Conservation (phyloP, 768 basidiomycete genomes). For the Pulveroboletus sp. region DNA sequence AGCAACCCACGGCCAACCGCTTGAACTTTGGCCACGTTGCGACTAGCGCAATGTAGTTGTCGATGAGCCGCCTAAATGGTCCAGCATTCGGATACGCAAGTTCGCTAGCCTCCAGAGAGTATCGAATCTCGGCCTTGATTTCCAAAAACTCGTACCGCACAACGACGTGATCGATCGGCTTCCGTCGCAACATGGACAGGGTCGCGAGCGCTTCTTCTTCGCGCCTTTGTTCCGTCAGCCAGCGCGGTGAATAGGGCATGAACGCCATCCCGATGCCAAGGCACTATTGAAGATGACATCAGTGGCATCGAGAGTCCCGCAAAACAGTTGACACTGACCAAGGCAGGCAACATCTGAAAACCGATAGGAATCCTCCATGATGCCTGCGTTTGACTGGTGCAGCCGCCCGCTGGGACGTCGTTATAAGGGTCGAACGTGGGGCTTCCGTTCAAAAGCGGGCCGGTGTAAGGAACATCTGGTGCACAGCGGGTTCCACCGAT, state of each 20-base stretch:
- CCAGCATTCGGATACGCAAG: conserved; percentile 22
- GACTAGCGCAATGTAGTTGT: conserved; percentile 25
- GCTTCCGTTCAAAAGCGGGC: conserved; percentile 29
- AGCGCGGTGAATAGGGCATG: conserved; percentile 43
- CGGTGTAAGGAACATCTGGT: conserved; percentile 27
- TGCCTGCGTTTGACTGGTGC: conserved; percentile 29
- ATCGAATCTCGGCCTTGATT: conserved; percentile 36
- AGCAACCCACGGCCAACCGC: conserved; percentile 26
- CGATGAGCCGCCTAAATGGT: conserved; percentile 11
- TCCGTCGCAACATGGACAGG: conserved; percentile 34
- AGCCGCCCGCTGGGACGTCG: conserved; percentile 31
- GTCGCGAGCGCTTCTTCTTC: conserved; percentile 34
- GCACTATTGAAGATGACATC: conserved; percentile 15
- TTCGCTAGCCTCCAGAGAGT: conserved; percentile 20
- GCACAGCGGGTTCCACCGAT: conserved; percentile 33
- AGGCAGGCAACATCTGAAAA: conserved; percentile 37
- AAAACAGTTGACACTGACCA: conserved; percentile 26
- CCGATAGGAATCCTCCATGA: conserved; percentile 37
- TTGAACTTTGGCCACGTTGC: conserved; percentile 32
- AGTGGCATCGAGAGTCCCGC: background rate
- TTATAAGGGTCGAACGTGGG: conserved; percentile 27
- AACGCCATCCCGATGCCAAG: conserved; percentile 31
- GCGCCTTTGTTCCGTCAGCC: conserved; percentile 38
- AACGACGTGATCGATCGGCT: conserved; percentile 26
- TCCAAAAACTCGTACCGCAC: conserved; percentile 39